Base-by-base conservation (phyloP, 306 rosid species). In the Calophaca sinica region DNA sequence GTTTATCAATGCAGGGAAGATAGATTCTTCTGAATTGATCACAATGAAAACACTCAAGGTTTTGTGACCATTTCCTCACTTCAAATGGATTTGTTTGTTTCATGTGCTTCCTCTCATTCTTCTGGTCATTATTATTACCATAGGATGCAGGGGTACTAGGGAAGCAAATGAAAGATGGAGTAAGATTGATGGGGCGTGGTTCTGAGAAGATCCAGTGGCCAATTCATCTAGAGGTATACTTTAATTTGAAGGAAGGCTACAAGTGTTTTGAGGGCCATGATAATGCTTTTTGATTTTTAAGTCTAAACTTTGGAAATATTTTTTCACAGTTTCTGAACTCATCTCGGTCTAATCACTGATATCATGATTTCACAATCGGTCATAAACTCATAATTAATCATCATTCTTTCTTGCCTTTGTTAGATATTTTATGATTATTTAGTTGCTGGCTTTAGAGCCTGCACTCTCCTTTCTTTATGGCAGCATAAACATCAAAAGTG, bases 31-130 rank as follows among this genome's bases (percentile, higher is more conserved):
- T 55, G 97, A 89, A 84, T 75, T 94, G 81, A 94, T 94, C 64
- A 83, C 97, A 14, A 94, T 94, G 91, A 94, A 94, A 86, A 90
- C 94, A 46, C 97, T 91, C 77, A 94, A 93, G 96, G 98, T 91
- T 85, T 72, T 65, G 73, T 54, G 28, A 71, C 53, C 55, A 35
- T 36, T 58, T 51, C 82, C 70, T 76, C 44, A 2, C 33, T 73
- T 72, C 15, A 70, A 74, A 57, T 84, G 50, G 44, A 58, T 73
- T 58, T 68, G 72, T 63, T 77, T 69, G 49, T 73, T 62, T 73
- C 61, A 28, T 84, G 20, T 6, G 12, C 62, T 57, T 77, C 57
- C 46, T 64, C 79, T 84, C 39, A 80, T 60, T 83, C 50, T 80
- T 80, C 26, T 80, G 36, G 53, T 79, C 65, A 70, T 61, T 35